Evolutionary conservation across 192 early-diverging fungal species (phyloP).

Genomic region (Linnemannia schmuckeri): DNA sequence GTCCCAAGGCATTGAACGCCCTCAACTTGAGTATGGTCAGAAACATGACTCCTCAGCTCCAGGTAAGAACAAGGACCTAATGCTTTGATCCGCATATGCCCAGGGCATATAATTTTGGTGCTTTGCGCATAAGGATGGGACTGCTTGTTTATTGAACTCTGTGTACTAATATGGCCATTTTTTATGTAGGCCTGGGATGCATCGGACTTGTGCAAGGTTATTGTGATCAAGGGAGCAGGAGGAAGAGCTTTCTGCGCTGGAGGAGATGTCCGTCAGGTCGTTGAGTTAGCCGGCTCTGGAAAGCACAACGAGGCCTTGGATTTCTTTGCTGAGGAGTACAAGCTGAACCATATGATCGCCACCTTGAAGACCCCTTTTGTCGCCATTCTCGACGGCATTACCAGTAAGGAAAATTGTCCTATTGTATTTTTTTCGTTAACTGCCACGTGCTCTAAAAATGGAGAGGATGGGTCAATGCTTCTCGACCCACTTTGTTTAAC

Average conservation of each 20-base stretch:
- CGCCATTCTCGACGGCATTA: constrained; percentile 88
- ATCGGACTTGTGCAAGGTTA: constrained; percentile 89
- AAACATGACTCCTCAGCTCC: constrained; percentile 82
- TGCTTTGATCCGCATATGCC: too few relatives aligned
- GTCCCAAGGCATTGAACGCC: constrained; percentile 88
- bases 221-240: constrained; percentile 84
- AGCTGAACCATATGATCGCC: constrained; percentile 92
- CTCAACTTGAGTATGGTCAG: constrained; percentile 89
- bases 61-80: constrained; percentile 57
- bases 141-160: neutral
- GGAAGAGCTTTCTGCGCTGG: constrained; percentile 93
- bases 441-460: neutral
- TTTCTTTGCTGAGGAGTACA: constrained; percentile 95
- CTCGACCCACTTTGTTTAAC: constrained; percentile 1
- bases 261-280: constrained; percentile 77
- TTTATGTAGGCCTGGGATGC: constrained; percentile 83
- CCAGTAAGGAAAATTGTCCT: constrained; percentile 64
- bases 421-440: constrained; percentile 2
- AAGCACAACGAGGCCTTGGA: constrained; percentile 64
- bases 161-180: neutral
- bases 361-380: constrained; percentile 91
- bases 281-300: constrained; percentile 57
- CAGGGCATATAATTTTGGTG: neutral
- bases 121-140: neutral
- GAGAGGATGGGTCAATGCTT: neutral